These are phyloP conservation scores for Gossypium sturtianum DNA, from an alignment of 345 rosid genomes.

Conservation along the genomic window DNA sequence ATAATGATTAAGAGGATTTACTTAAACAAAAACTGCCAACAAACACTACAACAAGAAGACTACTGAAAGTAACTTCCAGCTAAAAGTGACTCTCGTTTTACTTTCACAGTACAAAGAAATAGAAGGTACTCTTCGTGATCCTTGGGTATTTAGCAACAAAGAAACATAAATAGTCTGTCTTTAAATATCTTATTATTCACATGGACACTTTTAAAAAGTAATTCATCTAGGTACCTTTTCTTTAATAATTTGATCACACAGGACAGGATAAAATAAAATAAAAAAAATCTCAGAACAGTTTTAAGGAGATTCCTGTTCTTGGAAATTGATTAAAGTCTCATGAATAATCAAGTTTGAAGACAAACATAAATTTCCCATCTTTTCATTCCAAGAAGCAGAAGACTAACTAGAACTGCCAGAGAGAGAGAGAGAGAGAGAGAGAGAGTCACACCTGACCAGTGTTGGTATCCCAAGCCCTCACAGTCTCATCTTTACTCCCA, in stretches of 20 bases:
- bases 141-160: background rate
- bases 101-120: background rate
- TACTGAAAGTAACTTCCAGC: background rate
- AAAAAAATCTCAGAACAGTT: background rate
- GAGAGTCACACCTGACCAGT: slow-evolving; percentile 68
- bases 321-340: background rate
- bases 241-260: background rate
- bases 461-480: slow-evolving; percentile 87
- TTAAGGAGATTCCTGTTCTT: background rate
- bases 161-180: background rate
- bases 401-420: background rate
- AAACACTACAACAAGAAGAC: background rate
- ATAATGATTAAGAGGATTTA: background rate
- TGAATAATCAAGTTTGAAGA: background rate
- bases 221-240: background rate
- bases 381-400: background rate
- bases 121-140: background rate
- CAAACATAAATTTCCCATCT: background rate
- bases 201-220: background rate
- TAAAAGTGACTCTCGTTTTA: background rate
- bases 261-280: background rate
- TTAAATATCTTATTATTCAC: background rate
- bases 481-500: slow-evolving; percentile 78
- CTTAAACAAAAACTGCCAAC: background rate
- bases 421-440: background rate